Percentiles rank a stretch among this genome's conserved stretches.
Conservation (phyloP, 495 filamentous ascomycete species). For the Neurospora sublineolata region DNA sequence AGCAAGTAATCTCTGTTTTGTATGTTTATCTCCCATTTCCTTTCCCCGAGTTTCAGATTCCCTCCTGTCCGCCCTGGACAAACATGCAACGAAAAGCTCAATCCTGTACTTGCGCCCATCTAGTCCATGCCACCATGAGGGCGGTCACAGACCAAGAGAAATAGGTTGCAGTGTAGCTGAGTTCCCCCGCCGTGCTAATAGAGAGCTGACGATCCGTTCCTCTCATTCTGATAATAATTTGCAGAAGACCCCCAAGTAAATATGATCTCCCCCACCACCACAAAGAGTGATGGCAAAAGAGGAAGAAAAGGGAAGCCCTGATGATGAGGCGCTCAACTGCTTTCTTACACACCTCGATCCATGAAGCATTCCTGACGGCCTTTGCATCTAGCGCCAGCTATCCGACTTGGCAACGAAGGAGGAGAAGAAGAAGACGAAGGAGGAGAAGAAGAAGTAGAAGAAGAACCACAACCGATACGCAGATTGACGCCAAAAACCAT, state of each 20-base stretch:
- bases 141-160: not conserved
- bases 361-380: too few species aligned
- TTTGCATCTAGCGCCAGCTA: not conserved
- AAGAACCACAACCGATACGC: not conserved
- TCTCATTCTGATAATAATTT: not conserved
- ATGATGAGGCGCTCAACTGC: not conserved
- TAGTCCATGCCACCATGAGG: not conserved
- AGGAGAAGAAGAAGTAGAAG: not conserved
- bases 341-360: not conserved
- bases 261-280: not conserved
- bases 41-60: not conserved
- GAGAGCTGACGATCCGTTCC: not conserved
- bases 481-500: not conserved
- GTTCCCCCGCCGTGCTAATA: not conserved
- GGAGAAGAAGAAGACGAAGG: not conserved
- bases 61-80: not conserved
- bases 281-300: not conserved
- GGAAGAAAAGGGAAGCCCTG: not conserved
- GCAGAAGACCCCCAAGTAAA: not conserved
- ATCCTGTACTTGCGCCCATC: not conserved
- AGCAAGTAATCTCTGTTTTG: not conserved
- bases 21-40: not conserved
- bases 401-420: not conserved
- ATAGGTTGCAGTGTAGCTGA: not conserved
- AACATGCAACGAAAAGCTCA: not conserved